Conservation (phyloP, 805 yeast species). For the Cyberlindnera nakhonratchasimensis region DNA sequence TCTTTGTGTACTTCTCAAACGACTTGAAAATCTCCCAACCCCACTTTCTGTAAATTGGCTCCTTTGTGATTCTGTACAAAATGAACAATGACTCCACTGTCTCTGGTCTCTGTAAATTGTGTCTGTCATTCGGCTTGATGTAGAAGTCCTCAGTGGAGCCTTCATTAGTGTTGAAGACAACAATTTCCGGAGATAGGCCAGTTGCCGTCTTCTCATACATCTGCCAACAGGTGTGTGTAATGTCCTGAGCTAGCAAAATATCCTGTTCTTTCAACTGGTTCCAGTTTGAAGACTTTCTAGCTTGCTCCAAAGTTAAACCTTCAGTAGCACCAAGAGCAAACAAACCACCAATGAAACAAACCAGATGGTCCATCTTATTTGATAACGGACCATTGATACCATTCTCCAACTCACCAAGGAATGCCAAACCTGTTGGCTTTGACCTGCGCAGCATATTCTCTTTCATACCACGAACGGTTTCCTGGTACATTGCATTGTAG, state of each 20-base stretch:
- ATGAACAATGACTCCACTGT: conserved; percentile 86
- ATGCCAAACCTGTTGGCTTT: conserved; percentile 58
- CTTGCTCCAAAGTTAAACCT: conserved; percentile 57
- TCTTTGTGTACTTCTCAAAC: conserved; percentile 57
- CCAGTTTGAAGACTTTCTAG: conserved; percentile 57
- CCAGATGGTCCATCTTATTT: conserved; percentile 87
- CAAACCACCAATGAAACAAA: conserved; percentile 87
- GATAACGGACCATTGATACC: conserved; percentile 63
- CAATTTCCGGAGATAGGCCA: conserved; percentile 88
- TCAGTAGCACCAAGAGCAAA: conserved; percentile 87
- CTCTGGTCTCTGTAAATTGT: conserved; percentile 90
- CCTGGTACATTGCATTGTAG: conserved; percentile 72
- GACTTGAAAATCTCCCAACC: conserved; percentile 82
- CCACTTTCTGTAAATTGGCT: conserved; percentile 80
- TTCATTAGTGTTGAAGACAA: conserved; percentile 64
- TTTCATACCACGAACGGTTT: conserved; percentile 73
- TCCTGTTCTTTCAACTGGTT: conserved; percentile 54
- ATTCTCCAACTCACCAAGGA: conserved; percentile 69
- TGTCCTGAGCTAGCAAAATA: conserved; percentile 64
- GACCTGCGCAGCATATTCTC: conserved; percentile 60
- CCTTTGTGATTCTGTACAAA: conserved; percentile 75
- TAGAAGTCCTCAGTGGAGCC: conserved; percentile 49
- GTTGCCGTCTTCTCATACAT: conserved; percentile 74
- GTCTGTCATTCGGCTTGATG: conserved; percentile 70
- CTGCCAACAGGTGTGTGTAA: conserved; percentile 77